Evolutionary conservation across 2,329 filamentous ascomycete species (phyloP), one percentile per base, ranked within the genome.

Genomic region (Aspergillus novofumigatus): DNA sequence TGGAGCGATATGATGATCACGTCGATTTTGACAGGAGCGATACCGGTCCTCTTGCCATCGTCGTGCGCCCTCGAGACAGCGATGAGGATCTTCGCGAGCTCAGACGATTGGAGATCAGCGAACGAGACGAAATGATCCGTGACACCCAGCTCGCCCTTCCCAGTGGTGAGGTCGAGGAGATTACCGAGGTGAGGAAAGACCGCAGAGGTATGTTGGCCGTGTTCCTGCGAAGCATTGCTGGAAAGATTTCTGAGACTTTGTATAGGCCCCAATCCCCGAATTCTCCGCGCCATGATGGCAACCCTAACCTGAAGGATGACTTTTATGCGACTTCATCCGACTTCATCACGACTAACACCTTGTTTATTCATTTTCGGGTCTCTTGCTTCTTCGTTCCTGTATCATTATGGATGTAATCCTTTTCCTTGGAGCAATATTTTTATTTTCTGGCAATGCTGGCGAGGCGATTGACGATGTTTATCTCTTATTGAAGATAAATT

Each of bases 191-290:
- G 67, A 89, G 91, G 78, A 91, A 89, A 81, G 91, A 97, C 78
- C 88, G 88, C 81, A 94, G 90, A 92, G 92, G 92, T 95, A 94
- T 88, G 89, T 87, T 94, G 86, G 63, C 65, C 56, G 60, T 72
- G 62, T 64, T 76, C 54, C 61, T 61, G 49, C 62, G 57, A 32
- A 54, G 20, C 54, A 45, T 56, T 59, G 66, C 63, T 68, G 57
- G 38, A 14, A 20, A 52, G 28, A 32, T 58, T 58, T 47, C 60
- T 67, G 28, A 67, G 51, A 21, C 44, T 38, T 48, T 38, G 20
- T 59, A 55, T 73, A 90, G 87, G 82, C 67, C 86, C 87, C 51
- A 82, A 83, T 60, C 84, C 87, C 56, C 79, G 77, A 56, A 73
- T 89, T 61, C 74, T 91, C 71, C 84, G 83, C 68, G 86, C 86